A percentile compares a stretch with the other conserved stretches of the same genome.
Conservation (phyloP, 306 rosid species). For the Quercus agrifolia region DNA sequence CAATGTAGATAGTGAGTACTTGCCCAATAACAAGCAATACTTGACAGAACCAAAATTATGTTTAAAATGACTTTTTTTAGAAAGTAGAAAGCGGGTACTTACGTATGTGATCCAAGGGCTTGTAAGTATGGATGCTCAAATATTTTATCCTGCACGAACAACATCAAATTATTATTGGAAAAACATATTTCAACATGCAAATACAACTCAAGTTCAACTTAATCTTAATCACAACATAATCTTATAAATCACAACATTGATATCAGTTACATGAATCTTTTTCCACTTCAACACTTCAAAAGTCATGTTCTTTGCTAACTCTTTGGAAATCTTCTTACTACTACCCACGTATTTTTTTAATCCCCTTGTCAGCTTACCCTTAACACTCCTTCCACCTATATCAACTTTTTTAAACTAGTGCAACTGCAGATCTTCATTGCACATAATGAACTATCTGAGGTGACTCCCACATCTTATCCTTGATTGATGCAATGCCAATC, state of each 20-base stretch:
- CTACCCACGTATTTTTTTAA: neutral
- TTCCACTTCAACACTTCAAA: neutral
- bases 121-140: conserved; percentile 85
- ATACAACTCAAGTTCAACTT: neutral
- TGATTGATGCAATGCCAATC: neutral
- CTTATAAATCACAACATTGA: neutral
- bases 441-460: neutral
- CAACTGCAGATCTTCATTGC: neutral
- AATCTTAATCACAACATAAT: neutral
- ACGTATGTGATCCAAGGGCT: conserved; percentile 91
- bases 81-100: conserved; percentile 17
- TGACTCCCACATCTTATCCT: neutral
- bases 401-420: neutral
- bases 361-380: neutral
- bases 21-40: neutral
- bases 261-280: no score
- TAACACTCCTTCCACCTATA: neutral
- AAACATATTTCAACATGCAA: neutral
- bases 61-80: neutral
- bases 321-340: neutral
- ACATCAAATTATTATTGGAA: conserved; percentile 5
- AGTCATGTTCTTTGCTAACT: neutral
- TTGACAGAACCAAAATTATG: neutral
- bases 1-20: neutral
- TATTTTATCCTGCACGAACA: conserved; percentile 81